Evolutionary conservation across 2,329 filamentous ascomycete genomes (phyloP), one percentile per base, ranked within the genome.

Genomic region (Neofusicoccum laricinum): DNA sequence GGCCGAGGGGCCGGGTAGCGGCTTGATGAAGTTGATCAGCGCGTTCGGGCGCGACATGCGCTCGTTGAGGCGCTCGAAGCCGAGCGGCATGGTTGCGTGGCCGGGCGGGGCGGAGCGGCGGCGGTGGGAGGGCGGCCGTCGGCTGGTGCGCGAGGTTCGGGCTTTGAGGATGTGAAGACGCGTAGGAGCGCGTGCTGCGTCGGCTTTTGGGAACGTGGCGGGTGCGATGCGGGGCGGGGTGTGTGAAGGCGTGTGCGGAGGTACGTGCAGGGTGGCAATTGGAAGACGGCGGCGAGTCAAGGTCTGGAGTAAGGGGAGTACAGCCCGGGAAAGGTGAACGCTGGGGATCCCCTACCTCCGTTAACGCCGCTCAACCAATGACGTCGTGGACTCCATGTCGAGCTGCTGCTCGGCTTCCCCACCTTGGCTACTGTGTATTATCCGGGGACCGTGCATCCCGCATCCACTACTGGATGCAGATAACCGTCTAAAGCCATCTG

Each of bases 11-110:
- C 90, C 89, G 14, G 87, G 82, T 0, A 93, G 81, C 1, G 92
- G 88, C 71, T 93, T 93, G 79, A 96, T 94, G 80, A 96, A 96
- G 73, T 91, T 86, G 69, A 96, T 91, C 66, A 87, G 85, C 21
- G 86, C 82, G 70, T 95, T 96, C 7, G 92, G 91, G 65, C 90
- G 88, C 62, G 89, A 86, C 50, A 83, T 85, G 71, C 85, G 90
- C 69, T 88, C 88, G 72, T 96, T 96, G 58, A 96, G 81, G 67
- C 92, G 86, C 78, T 92, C 86, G 72, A 92, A 90, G 61, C 91
- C 91, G 64, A 92, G 79, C 57, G 90, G 90, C 91, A 95, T 95
- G 34, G 57, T 76, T 34, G 50, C 11, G 14, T 14, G 25, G 25
- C 12, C 25, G 49, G 25, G 49, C 1, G 17, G 46, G 41, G 41